phyloP scores from a whole-genome alignment of 345 rosid species.

The Aegle marmelos region DNA sequence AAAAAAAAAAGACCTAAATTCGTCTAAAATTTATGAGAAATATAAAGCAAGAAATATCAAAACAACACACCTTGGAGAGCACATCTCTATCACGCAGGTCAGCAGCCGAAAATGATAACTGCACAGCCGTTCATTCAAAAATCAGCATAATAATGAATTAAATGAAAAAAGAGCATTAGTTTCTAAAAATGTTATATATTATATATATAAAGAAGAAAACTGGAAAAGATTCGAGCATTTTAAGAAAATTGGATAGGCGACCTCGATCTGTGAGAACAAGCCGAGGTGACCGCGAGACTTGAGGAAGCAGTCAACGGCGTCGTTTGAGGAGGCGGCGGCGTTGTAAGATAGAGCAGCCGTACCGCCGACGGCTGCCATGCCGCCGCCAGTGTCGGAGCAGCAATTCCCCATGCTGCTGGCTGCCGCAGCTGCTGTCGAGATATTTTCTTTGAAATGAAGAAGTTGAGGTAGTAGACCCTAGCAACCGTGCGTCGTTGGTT shows the following conservation, averaged over 20 bases:
- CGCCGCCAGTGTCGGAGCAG: constrained; percentile 72
- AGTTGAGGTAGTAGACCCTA: no score
- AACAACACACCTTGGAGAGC: constrained; percentile 76
- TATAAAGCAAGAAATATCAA: not conserved
- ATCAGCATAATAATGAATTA: not conserved
- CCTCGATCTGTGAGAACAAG: constrained; percentile 87
- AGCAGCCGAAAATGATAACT: constrained; percentile 85
- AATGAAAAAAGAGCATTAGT: not conserved
- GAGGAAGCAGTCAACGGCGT: constrained; percentile 66
- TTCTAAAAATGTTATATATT: not conserved
- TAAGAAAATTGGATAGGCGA: constrained; percentile 14
- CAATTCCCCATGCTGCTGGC: constrained; percentile 70
- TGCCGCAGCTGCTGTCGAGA: no score
- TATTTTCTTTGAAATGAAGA: no score
- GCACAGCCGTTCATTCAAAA: constrained; percentile 22
- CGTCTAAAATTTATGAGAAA: not conserved
- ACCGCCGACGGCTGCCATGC: constrained; percentile 58
- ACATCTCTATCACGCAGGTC: constrained; percentile 68
- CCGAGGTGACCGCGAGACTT: constrained; percentile 68
- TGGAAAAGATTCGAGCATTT: not conserved
- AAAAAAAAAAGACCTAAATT: not conserved
- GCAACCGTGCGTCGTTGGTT: no score
- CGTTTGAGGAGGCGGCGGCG: constrained; percentile 41
- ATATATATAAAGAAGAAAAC: not conserved
- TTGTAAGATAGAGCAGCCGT: constrained; percentile 26